Evolutionary conservation across 2,329 filamentous ascomycete species (phyloP).

Genomic region (Aspergillus sp.): DNA sequence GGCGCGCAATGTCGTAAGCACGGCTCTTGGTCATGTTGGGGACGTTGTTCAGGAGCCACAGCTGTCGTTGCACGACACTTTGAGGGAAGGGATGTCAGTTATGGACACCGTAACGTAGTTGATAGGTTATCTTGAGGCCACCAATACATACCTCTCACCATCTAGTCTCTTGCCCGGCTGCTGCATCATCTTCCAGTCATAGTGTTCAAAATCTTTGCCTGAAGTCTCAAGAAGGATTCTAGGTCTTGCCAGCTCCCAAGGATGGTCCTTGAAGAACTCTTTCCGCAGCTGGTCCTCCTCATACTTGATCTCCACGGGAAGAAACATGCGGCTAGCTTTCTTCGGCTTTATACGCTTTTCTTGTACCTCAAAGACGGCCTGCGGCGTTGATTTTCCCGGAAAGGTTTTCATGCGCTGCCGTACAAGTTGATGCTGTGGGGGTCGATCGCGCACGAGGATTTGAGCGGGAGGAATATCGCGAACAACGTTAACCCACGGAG

Average conservation of each 20-base stretch:
- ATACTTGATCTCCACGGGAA: slow-evolving; percentile 74
- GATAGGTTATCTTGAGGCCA: background rate
- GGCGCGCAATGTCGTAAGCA: slow-evolving; percentile 84
- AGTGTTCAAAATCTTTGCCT: slow-evolving; percentile 73
- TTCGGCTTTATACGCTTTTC: slow-evolving; percentile 48
- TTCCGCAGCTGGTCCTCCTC: slow-evolving; percentile 78
- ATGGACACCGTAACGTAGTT: background rate
- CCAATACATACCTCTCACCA: slow-evolving; percentile 71
- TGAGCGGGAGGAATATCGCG: slow-evolving; percentile 60
- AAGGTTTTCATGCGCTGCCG: slow-evolving; percentile 39
- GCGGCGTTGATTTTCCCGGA: slow-evolving; percentile 28
- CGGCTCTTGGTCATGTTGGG: slow-evolving; percentile 59
- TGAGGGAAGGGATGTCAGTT: slow-evolving; percentile 13
- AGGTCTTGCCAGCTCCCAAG: slow-evolving; percentile 93
- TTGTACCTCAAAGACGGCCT: slow-evolving; percentile 37
- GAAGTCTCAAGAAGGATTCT: slow-evolving; percentile 80
- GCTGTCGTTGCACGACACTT: slow-evolving; percentile 89
- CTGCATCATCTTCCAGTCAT: slow-evolving; percentile 76
- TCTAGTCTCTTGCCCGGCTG: slow-evolving; percentile 76
- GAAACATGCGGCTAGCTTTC: slow-evolving; percentile 75
- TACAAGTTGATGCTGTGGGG: slow-evolving; percentile 46
- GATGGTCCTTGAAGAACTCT: slow-evolving; percentile 89
- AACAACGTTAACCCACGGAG: slow-evolving; percentile 58
- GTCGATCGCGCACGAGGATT: slow-evolving; percentile 58
- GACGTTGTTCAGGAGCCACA: slow-evolving; percentile 74